Conservation (phyloP, 2,329 filamentous ascomycete genomes). For the Exophiala lecanii-corni region DNA sequence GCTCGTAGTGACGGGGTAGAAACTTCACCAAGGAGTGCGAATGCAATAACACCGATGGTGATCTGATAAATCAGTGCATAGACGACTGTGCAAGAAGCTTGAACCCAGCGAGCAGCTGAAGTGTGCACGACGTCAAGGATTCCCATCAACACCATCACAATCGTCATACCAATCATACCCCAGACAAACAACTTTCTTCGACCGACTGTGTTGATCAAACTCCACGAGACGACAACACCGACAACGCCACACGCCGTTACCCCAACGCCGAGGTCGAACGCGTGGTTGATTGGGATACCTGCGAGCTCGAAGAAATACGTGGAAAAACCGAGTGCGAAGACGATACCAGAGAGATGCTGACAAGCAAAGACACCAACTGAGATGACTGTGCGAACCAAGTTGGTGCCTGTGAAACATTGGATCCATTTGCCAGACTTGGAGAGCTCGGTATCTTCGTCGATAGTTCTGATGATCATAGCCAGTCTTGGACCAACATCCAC, state of each 20-base stretch:
- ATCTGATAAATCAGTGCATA: constrained; percentile 39
- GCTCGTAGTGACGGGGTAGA: constrained; percentile 40
- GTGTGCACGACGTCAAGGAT: constrained; percentile 38
- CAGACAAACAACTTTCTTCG: constrained; percentile 32
- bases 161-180: constrained; percentile 32
- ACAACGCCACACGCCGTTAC: constrained; percentile 37
- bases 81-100: constrained; percentile 35
- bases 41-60: constrained; percentile 41
- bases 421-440: constrained; percentile 30
- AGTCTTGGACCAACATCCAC: constrained; percentile 38
- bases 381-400: constrained; percentile 42
- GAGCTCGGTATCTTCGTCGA: constrained; percentile 37
- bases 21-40: constrained; percentile 46
- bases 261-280: constrained; percentile 38
- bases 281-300: constrained; percentile 31
- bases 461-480: constrained; percentile 38
- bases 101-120: constrained; percentile 32
- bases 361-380: constrained; percentile 41
- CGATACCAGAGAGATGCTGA: constrained; percentile 40
- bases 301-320: constrained; percentile 46
- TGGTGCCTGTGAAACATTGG: constrained; percentile 41
- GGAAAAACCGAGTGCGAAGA: constrained; percentile 41
- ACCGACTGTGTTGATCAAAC: constrained; percentile 32
- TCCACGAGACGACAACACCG: constrained; percentile 36
- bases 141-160: constrained; percentile 36